Percentiles rank a stretch among this genome's conserved stretches.
Evolutionary conservation across 345 rosid genomes (phyloP).

Genomic region (Pelargonium nanum): DNA sequence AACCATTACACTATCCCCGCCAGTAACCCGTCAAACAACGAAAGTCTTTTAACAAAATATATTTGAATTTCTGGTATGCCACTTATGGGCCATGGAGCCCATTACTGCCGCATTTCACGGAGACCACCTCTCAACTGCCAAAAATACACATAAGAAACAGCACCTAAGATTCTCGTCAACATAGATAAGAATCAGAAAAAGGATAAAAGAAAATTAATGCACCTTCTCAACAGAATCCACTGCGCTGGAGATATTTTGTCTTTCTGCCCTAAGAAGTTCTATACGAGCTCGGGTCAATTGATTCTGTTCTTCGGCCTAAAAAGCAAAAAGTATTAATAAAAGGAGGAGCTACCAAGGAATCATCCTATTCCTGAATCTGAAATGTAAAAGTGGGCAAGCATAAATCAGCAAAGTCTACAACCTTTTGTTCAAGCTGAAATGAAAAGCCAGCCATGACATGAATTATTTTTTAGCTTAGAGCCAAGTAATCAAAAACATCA

Average conservation of each 20-base stretch:
- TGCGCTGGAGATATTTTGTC: neutral
- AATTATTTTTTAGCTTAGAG: too few species aligned
- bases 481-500: too few species aligned
- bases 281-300: neutral
- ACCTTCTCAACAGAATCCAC: slow-evolving; percentile 1
- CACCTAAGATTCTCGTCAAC: neutral
- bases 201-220: neutral
- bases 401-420: too few species aligned
- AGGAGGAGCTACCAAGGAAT: neutral
- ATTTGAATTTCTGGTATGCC: neutral
- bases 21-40: neutral
- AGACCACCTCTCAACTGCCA: neutral
- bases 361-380: neutral
- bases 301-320: slow-evolving; percentile 1
- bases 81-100: neutral
- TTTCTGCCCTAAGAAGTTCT: neutral
- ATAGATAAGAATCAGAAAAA: neutral
- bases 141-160: neutral
- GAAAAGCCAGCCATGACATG: neutral
- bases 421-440: too few species aligned
- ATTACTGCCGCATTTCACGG: neutral
- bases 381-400: neutral
- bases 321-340: neutral
- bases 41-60: neutral
- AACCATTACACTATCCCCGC: neutral